Percentiles rank a stretch among this genome's conserved stretches.
Evolutionary conservation across 192 early-diverging fungal species (phyloP).

Genomic region (Entomortierella lignicola): DNA sequence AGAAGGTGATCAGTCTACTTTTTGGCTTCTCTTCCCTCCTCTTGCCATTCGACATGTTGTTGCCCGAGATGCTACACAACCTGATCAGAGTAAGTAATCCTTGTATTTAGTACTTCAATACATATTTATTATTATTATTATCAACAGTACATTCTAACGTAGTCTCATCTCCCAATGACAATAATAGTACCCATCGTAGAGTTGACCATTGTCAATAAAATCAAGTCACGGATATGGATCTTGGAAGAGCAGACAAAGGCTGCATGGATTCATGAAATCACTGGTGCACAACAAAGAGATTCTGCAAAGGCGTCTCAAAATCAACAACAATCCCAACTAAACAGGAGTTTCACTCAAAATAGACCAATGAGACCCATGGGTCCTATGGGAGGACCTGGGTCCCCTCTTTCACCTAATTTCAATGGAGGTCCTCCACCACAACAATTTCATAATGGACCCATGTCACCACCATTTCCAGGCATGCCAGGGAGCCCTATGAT

Average conservation of each 20-base stretch:
- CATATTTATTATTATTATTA: too few species aligned
- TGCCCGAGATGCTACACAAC: constrained; percentile 26
- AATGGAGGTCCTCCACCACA: constrained; percentile 23
- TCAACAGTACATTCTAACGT: too few species aligned
- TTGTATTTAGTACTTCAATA: neutral
- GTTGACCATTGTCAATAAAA: constrained; percentile 40
- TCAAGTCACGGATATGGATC: constrained; percentile 34
- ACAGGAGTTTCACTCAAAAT: constrained; percentile 31
- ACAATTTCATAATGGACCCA: constrained; percentile 12
- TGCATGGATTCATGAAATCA: constrained; percentile 43
- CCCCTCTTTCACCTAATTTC: constrained; percentile 27
- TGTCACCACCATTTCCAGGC: constrained; percentile 23
- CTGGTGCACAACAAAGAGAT: constrained; percentile 33
- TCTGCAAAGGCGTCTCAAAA: constrained; percentile 16
- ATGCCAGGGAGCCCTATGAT: constrained; percentile 8
- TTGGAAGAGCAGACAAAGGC: constrained; percentile 23
- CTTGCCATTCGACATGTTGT: constrained; percentile 56
- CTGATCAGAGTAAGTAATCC: constrained; percentile 21
- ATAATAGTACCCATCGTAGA: constrained; percentile 31
- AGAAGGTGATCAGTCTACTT: constrained; percentile 25
- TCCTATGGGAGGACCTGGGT: too few species aligned
- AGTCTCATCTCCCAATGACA: neutral
- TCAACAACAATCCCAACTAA: constrained; percentile 13
- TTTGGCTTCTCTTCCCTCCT: constrained; percentile 61
- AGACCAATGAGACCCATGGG: constrained; percentile 39